These are phyloP conservation scores for Russula olivacea DNA, from an alignment of 768 basidiomycete species.

Conservation along the genomic window DNA sequence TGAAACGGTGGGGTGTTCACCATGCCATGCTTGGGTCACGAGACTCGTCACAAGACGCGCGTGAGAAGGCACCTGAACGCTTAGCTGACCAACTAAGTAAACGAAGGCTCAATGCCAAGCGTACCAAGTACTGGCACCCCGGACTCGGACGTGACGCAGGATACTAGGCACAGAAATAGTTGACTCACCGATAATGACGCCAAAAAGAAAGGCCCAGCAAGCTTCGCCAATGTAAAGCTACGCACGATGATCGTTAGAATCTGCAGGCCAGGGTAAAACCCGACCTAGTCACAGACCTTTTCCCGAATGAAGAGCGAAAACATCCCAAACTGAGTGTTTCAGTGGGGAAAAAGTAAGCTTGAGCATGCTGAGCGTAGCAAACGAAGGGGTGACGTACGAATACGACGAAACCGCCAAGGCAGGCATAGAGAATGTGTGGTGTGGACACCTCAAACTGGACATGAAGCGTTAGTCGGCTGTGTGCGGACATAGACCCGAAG, in stretches of 20 bases:
- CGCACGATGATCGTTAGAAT: constrained; percentile 1
- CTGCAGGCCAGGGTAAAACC: neutral
- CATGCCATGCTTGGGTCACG: neutral
- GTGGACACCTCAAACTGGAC: constrained; percentile 53
- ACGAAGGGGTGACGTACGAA: constrained; percentile 41
- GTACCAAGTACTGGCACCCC: neutral
- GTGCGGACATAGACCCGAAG: neutral
- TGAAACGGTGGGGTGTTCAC: neutral
- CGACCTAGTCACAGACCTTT: constrained; percentile 42
- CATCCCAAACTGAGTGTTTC: constrained; percentile 73
- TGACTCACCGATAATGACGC: constrained; percentile 74
- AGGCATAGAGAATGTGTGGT: constrained; percentile 73
- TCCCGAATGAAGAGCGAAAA: constrained; percentile 89
- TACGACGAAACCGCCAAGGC: constrained; percentile 77
- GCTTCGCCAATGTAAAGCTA: constrained; percentile 94
- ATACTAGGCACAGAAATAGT: neutral
- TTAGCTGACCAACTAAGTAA: neutral
- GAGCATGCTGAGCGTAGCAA: neutral
- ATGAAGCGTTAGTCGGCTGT: constrained; percentile 5
- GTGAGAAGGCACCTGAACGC: neutral
- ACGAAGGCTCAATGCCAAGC: neutral
- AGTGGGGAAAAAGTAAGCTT: neutral
- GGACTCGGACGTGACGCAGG: neutral
- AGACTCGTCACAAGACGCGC: neutral
- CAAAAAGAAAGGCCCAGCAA: constrained; percentile 90